Evolutionary conservation across 352 stramenopile species (phyloP), one percentile per base, ranked within the genome.

Genomic region (Phytophthora nicotianae): DNA sequence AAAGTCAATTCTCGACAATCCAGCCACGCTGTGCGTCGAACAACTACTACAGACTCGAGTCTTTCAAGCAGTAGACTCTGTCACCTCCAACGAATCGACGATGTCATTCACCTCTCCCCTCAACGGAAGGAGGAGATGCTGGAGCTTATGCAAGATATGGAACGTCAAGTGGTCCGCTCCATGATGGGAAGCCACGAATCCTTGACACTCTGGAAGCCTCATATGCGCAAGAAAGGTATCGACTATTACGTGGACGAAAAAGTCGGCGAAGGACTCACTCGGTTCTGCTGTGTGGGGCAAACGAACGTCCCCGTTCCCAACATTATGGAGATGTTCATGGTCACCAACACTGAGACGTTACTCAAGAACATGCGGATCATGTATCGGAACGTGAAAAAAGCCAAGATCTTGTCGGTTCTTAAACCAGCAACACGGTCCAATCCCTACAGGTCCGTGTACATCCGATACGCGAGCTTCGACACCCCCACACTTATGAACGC

Each of bases 281-380:
- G 77, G 0, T 84, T 87, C 65, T 84, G 77, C 50, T 84, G 77
- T 33, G 70, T 84, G 17, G 72, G 69, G 11, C 57, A 70, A 46
- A 82, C 74, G 7, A 58, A 72, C 32, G 75, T 74, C 9, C 45
- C 64, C 2, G 59, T 74, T 20, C n/a, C 67, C 10, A 67, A 82
- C 4, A 69, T 87, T 23, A 84, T 87, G 66, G 43, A 74, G 47
- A 70, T 87, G 47, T 87, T 83, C 47, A 49, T 79, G 19, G 62
- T 75, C 37, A 62, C 69, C 45, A 63, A 72, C 49, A 81, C 75
- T 10, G 58, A 74, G 16, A 79, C 63, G 26, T 40, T 87, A 49
- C 65, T 82, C 37, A 78, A 74, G 47, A 79, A 83, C 72, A 62
- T 71, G 23, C 66, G 74, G 10, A 61, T 84, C 57, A 70, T 83